Base-by-base conservation (phyloP, 345 rosid genomes). In the Iberis pinnata region DNA sequence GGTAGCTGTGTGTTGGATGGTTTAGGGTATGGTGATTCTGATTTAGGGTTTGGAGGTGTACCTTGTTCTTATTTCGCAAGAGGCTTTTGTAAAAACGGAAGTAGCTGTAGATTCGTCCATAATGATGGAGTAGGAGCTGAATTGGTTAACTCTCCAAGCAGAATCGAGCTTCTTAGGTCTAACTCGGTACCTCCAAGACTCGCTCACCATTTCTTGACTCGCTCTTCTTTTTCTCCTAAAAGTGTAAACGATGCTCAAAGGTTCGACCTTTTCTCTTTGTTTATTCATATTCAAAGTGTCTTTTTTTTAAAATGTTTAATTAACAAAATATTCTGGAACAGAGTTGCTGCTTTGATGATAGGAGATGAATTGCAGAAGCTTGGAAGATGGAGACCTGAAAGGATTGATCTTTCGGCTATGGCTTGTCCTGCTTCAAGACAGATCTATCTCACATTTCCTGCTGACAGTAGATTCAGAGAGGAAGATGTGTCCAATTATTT, bases 371-470 rank as follows among this genome's bases (percentile, higher is more conserved):
- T 79, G 39, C 83, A 73, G 61, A 89, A 79, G 55, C 67, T 75
- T 42, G 80, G 81, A 49, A 70, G 97, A 61, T 81, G 86, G 44
- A 79, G 89, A 68, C 83, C 84, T 22, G 97, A 88, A 32, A 81
- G 89, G 64, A 79, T 60, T 25, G 89, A 82, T 59, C 79, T 78
- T 17, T 70, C 77, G 2, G 70, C 70, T 22, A 72, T 80, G 70
- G 74, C 78, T 18, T 86, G 82, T 56, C 95, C 97, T 2, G 95
- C 97, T 24, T 86, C 97, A 0, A 80, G 97, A 63, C 97, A 88
- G 83, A 88, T 88, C 77, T 88, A 88, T 69, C 70, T 88, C 70
- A 88, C 97, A 70, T 88, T 88, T 64, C 97, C 97, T 42, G 97
- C 97, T 58, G 97, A 88, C 60, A 88, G 97, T 70, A 85, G 87